These are phyloP conservation scores for Turritis glabra DNA, from an alignment of 345 rosid species.

Conservation along the genomic window DNA sequence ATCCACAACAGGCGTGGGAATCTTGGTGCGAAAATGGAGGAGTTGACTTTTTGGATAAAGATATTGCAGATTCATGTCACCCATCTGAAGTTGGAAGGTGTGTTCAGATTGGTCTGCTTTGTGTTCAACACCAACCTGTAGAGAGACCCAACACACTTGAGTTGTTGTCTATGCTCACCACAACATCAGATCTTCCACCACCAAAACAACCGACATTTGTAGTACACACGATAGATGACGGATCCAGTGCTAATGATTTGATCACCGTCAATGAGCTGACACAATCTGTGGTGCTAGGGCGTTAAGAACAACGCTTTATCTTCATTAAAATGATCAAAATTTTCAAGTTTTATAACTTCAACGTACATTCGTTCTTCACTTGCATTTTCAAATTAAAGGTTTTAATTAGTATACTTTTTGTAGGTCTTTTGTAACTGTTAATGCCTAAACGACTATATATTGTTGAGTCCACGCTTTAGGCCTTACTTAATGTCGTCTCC, in stretches of 20 bases:
- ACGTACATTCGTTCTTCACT: no score
- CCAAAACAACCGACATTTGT: slow-evolving; percentile 15
- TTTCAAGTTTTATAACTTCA: no score
- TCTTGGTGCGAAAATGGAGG: slow-evolving; percentile 25
- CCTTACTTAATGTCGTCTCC: no score
- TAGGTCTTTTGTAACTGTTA: no score
- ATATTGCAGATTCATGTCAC: not conserved
- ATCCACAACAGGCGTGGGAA: slow-evolving; percentile 20
- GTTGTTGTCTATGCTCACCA: slow-evolving; percentile 14
- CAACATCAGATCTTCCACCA: slow-evolving; percentile 10
- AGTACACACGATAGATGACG: not conserved
- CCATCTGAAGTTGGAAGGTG: slow-evolving; percentile 6
- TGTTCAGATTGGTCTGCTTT: slow-evolving; percentile 24
- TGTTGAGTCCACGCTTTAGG: no score
- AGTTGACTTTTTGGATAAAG: slow-evolving; percentile 1
- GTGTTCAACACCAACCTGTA: slow-evolving; percentile 16
- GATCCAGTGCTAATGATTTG: not conserved
- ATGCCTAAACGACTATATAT: no score
- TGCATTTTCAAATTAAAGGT: no score
- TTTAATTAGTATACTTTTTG: no score
- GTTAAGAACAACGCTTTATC: not conserved
- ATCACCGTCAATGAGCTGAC: slow-evolving; percentile 3
- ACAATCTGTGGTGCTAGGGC: not conserved
- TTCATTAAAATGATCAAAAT: not conserved
- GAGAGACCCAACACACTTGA: slow-evolving; percentile 19